Conservation (phyloP, 2,329 filamentous ascomycete species). For the Paradendryphiella salina region DNA sequence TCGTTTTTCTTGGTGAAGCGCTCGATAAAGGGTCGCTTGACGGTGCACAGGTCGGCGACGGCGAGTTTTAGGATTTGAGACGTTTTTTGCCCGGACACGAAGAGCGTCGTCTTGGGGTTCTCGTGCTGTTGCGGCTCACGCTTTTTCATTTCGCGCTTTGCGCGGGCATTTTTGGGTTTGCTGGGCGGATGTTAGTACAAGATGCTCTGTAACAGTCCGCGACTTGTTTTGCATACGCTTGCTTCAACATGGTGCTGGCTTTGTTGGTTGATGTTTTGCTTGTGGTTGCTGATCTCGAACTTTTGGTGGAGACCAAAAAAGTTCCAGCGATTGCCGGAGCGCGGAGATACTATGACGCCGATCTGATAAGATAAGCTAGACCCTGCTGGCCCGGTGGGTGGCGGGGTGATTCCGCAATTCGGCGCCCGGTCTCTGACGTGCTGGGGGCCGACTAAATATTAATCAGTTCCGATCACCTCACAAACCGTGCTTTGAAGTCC, state of each 20-base stretch:
- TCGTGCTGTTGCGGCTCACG: constrained; percentile 86
- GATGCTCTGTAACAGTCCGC: rapidly evolving
- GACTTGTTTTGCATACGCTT: constrained; percentile 29
- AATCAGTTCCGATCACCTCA: constrained; percentile 10
- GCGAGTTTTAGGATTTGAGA: constrained; percentile 82
- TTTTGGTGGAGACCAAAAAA: constrained; percentile 27
- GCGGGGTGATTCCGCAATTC: constrained; percentile 15
- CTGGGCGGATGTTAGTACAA: constrained; percentile 43
- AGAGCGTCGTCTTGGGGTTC: constrained; percentile 86
- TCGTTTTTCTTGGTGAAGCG: constrained; percentile 97
- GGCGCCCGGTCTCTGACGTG: constrained; percentile 15
- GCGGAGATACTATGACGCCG: constrained; percentile 15
- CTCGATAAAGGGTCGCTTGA: constrained; percentile 82
- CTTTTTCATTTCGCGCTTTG: constrained; percentile 92
- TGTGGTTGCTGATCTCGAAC: constrained; percentile 18
- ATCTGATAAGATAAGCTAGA: constrained; percentile 14
- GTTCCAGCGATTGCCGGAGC: constrained; percentile 10
- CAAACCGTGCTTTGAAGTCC: not conserved
- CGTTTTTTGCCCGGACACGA: constrained; percentile 84
- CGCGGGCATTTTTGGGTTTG: constrained; percentile 80
- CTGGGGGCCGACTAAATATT: constrained; percentile 13
- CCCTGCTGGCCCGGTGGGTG: constrained; percentile 1
- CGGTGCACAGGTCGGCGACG: constrained; percentile 78
- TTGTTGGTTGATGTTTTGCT: constrained; percentile 7
- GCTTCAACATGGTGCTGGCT: constrained; percentile 36